These are phyloP conservation scores for Alternaria arbusti DNA, from an alignment of 2,329 filamentous ascomycete species.

Conservation along the genomic window DNA sequence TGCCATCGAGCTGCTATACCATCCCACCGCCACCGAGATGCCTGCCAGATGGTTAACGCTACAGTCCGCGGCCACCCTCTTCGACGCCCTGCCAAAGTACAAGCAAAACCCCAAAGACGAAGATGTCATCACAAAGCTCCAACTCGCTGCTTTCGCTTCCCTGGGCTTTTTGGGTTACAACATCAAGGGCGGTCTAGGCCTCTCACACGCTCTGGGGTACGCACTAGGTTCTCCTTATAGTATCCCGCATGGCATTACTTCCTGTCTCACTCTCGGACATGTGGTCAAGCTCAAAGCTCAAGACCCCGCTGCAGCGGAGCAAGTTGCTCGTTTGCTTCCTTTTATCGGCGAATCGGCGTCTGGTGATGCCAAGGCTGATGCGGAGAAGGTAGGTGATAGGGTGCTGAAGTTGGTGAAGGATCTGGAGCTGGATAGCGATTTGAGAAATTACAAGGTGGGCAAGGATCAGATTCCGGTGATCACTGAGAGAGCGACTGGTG, in stretches of 20 bases:
- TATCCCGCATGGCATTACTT: slow-evolving; percentile 64
- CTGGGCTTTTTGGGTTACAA: slow-evolving; percentile 60
- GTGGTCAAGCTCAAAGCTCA: slow-evolving; percentile 61
- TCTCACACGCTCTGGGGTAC: slow-evolving; percentile 57
- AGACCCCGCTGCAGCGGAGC: slow-evolving; percentile 53
- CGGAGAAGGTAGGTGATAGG: slow-evolving; percentile 52
- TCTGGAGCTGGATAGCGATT: slow-evolving; percentile 53
- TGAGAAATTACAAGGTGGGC: slow-evolving; percentile 55
- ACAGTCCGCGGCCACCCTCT: slow-evolving; percentile 55
- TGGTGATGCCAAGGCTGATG: slow-evolving; percentile 54
- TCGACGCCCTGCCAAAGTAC: slow-evolving; percentile 56
- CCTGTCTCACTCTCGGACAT: slow-evolving; percentile 60
- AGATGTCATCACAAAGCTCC: slow-evolving; percentile 58
- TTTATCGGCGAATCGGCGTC: slow-evolving; percentile 50
- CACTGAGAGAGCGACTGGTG: slow-evolving; percentile 53
- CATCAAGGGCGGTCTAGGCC: slow-evolving; percentile 58
- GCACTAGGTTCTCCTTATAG: slow-evolving; percentile 62
- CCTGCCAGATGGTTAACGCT: slow-evolving; percentile 56
- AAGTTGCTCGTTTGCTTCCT: slow-evolving; percentile 54
- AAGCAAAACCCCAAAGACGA: slow-evolving; percentile 55
- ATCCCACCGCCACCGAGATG: slow-evolving; percentile 59
- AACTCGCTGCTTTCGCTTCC: slow-evolving; percentile 60
- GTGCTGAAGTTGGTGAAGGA: slow-evolving; percentile 53
- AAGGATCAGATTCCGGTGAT: slow-evolving; percentile 53
- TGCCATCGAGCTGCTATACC: slow-evolving; percentile 61